Evolutionary conservation across 1,284 basidiomycete species (phyloP).

Genomic region (Pascua guehoae): DNA sequence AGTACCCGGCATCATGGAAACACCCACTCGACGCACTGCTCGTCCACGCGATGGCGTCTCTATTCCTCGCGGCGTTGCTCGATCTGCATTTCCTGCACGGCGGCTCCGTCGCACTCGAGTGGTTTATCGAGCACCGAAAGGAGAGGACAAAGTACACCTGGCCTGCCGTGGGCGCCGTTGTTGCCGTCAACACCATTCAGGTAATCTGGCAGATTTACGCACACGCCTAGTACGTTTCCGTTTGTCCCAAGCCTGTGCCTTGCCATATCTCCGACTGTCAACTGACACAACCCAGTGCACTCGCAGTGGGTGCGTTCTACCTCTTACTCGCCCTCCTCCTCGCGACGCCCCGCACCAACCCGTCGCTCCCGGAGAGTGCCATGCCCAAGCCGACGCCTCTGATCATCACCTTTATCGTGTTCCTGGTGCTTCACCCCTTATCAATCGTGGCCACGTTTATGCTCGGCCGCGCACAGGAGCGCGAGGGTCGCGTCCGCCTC

Average conservation of each 20-base stretch:
- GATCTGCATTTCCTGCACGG: constrained; percentile 52
- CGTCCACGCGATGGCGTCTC: constrained; percentile 53
- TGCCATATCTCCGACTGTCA: no score
- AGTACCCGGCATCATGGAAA: constrained; percentile 39
- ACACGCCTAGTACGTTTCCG: constrained; percentile 33
- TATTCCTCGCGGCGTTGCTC: constrained; percentile 53
- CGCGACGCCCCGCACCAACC: constrained; percentile 33
- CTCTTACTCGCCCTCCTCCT: constrained; percentile 46
- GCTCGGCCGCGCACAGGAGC: constrained; percentile 30
- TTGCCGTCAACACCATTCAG: constrained; percentile 35
- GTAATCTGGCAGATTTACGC: constrained; percentile 40
- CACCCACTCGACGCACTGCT: constrained; percentile 53
- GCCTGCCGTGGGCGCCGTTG: constrained; percentile 40
- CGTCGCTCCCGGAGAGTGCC: constrained; percentile 31
- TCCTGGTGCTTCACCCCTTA: constrained; percentile 46
- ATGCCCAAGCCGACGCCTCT: constrained; percentile 40
- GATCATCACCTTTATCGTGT: constrained; percentile 40
- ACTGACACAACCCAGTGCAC: constrained; percentile 22
- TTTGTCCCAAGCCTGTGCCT: no score
- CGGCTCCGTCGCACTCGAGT: constrained; percentile 53
- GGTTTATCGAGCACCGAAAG: constrained; percentile 39
- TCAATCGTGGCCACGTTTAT: constrained; percentile 37
- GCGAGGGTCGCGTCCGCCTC: constrained; percentile 46
- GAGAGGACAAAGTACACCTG: constrained; percentile 32
- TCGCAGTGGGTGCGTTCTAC: constrained; percentile 42